Evolutionary conservation across 1,139 yeast genomes (phyloP).

Genomic region (Protomyces arabidopsidicola): DNA sequence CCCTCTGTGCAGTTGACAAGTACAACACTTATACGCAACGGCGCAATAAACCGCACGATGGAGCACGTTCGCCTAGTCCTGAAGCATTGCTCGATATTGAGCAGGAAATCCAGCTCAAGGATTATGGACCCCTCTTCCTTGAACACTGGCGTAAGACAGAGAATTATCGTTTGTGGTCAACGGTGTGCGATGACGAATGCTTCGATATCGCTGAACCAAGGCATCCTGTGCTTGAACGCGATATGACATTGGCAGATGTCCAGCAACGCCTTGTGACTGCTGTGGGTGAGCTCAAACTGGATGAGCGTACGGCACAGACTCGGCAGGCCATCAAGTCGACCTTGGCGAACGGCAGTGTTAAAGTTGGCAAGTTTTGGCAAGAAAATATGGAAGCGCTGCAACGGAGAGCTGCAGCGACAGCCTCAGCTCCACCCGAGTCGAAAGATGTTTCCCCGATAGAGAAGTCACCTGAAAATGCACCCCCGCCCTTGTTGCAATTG

Average conservation of each 20-base stretch:
- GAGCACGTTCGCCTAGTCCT: constrained; percentile 1
- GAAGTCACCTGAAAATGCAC: not conserved
- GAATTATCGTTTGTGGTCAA: constrained; percentile 66
- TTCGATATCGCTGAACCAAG: constrained; percentile 82
- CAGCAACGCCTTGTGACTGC: constrained; percentile 16
- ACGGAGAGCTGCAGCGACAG: not conserved
- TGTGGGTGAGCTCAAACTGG: constrained; percentile 18
- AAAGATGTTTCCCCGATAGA: not conserved
- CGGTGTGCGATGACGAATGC: constrained; percentile 76
- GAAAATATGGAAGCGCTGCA: constrained; percentile 19
- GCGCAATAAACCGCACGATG: constrained; percentile 25
- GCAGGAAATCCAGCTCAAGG: constrained; percentile 44
- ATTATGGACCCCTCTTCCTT: constrained; percentile 51
- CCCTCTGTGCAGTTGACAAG: constrained; percentile 67
- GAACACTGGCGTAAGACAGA: constrained; percentile 61
- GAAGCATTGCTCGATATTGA: constrained; percentile 28
- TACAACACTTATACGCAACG: constrained; percentile 50
- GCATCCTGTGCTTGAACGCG: constrained; percentile 45
- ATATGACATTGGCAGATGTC: constrained; percentile 25
- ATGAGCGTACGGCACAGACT: constrained; percentile 25
- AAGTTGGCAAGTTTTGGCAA: constrained; percentile 20
- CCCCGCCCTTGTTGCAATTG: not conserved
- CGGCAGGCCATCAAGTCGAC: constrained; percentile 23
- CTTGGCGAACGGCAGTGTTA: constrained; percentile 9
- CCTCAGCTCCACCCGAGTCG: not conserved